Conservation (phyloP, 352 stramenopile species). For the Globisporangium nodosum region DNA sequence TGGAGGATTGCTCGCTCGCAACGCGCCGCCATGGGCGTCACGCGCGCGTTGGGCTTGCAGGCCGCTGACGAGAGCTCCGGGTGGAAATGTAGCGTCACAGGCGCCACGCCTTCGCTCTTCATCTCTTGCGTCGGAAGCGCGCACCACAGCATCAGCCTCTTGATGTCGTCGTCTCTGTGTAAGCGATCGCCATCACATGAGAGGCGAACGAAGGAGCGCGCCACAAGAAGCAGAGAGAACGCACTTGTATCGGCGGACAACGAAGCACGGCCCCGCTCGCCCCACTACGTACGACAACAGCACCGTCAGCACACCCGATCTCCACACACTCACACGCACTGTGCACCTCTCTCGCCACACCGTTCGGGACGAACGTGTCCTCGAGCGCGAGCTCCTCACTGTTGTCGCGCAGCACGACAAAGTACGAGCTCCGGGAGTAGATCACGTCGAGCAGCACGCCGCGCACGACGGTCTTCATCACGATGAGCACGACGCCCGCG, state of each 20-base stretch:
- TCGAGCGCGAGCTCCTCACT: constrained; percentile 45
- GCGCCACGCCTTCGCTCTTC: background rate
- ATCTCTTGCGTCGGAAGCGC: constrained; percentile 21
- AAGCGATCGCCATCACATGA: background rate
- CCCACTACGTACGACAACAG: constrained; percentile 22
- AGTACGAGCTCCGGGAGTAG: constrained; percentile 61
- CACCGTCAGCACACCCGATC: background rate
- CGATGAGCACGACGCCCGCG: constrained; percentile 39
- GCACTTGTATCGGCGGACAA: constrained; percentile 48
- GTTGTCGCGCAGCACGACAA: constrained; percentile 46
- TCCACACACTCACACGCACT: background rate
- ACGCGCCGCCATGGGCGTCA: constrained; percentile 7
- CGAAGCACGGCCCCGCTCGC: constrained; percentile 43
- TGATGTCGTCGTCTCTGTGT: constrained; percentile 48
- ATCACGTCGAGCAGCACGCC: constrained; percentile 58
- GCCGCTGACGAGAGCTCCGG: background rate
- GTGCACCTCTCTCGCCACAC: constrained; percentile 12
- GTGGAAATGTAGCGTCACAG: background rate
- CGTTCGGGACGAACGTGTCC: constrained; percentile 54
- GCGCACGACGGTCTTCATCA: constrained; percentile 69
- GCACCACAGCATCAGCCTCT: constrained; percentile 59
- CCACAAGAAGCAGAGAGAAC: background rate
- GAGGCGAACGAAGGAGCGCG: background rate
- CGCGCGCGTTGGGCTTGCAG: constrained; percentile 10
- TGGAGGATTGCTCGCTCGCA: constrained; percentile 15